Percentiles rank a stretch among this genome's conserved stretches.
Evolutionary conservation across 495 filamentous ascomycete genomes (phyloP).

Genomic region (Poronia punctata): DNA sequence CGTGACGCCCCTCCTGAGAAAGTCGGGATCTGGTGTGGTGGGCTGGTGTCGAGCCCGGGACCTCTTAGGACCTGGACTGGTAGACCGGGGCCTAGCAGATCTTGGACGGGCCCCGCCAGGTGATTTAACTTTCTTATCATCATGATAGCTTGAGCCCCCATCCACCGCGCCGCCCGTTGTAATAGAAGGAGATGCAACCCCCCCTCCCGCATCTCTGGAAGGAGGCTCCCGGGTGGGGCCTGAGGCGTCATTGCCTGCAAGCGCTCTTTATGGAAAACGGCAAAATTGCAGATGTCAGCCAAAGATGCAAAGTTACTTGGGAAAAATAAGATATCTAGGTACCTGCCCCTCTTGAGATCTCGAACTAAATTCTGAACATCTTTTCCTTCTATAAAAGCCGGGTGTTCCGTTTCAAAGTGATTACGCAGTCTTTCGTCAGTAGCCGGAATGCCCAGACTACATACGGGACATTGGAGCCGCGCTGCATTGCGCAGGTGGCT

Average conservation of each 20-base stretch:
- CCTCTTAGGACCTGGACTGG: constrained; percentile 15
- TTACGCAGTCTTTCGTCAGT: constrained; percentile 16
- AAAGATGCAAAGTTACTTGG: background rate
- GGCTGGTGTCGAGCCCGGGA: constrained; percentile 17
- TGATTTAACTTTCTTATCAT: constrained; percentile 21
- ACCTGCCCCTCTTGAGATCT: constrained; percentile 16
- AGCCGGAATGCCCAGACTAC: constrained; percentile 11
- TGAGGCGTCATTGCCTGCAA: too few relatives aligned
- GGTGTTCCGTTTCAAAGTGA: constrained; percentile 14
- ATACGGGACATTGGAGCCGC: constrained; percentile 15
- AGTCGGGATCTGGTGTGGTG: constrained; percentile 23
- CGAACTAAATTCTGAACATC: constrained; percentile 15
- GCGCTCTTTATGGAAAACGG: too few relatives aligned
- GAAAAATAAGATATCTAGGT: background rate
- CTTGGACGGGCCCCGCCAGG: constrained; percentile 8
- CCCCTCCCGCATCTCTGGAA: too few relatives aligned
- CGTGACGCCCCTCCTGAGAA: constrained; percentile 17
- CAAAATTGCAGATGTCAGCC: constrained; percentile 7
- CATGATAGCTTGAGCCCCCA: constrained; percentile 7
- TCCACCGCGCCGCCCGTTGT: too few relatives aligned
- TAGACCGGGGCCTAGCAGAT: constrained; percentile 9
- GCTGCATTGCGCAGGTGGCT: constrained; percentile 17
- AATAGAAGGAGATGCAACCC: too few relatives aligned
- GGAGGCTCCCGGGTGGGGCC: too few relatives aligned
- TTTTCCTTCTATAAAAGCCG: constrained; percentile 9